Percentiles rank a stretch among this genome's conserved stretches.
These are phyloP conservation scores for Paracoccidioides lutzii DNA, from an alignment of 2,329 filamentous ascomycete genomes.

Conservation along the genomic window DNA sequence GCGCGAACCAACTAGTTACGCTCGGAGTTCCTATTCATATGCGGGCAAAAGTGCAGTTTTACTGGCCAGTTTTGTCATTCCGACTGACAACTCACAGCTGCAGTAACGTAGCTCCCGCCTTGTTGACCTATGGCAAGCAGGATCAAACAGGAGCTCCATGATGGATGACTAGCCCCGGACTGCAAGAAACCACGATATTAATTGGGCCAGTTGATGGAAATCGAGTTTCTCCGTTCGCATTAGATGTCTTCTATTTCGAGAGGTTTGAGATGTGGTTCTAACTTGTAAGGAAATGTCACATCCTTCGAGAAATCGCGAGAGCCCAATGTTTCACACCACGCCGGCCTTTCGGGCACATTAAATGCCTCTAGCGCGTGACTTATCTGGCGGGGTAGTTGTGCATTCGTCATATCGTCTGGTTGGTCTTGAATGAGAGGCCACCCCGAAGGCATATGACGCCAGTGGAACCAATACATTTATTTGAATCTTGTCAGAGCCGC, in stretches of 20 bases:
- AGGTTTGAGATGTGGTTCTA: background rate
- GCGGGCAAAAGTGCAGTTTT: background rate
- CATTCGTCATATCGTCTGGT: background rate
- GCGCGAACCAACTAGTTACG: too few species aligned
- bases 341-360: background rate
- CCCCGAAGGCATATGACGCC: background rate
- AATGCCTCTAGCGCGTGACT: slow-evolving; percentile 1
- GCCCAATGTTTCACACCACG: too few species aligned
- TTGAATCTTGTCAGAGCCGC: background rate
- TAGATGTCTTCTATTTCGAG: background rate
- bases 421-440: background rate
- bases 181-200: background rate
- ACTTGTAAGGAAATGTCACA: background rate
- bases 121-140: background rate
- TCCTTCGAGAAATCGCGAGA: background rate
- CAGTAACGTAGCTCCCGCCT: background rate
- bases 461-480: background rate
- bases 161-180: background rate
- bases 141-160: background rate
- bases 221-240: background rate
- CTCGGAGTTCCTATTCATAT: too few species aligned
- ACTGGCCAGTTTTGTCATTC: background rate
- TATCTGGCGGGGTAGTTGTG: background rate
- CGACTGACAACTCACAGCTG: slow-evolving; percentile 1
- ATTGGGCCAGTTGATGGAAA: background rate